phyloP scores from a whole-genome alignment of 2,329 filamentous ascomycete species.

The Venturia oleaginea region DNA sequence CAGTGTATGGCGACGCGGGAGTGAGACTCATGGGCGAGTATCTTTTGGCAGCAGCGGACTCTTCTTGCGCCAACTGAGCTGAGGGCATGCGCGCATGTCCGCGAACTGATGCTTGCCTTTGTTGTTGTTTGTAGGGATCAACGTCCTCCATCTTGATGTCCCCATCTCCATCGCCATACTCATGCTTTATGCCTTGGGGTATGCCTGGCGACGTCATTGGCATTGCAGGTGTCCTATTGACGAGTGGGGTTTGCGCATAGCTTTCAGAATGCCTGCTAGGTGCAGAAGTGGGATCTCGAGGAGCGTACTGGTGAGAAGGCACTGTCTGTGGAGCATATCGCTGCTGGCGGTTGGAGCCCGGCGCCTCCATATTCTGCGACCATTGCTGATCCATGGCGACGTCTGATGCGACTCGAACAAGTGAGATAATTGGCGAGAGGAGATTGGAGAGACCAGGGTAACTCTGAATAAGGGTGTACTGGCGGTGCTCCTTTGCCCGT shows the following conservation, averaged over 20 bases:
- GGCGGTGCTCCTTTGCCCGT: background rate
- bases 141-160: constrained; percentile 68
- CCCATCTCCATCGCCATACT: constrained; percentile 33
- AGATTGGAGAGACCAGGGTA: background rate
- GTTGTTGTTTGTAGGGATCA: constrained; percentile 59
- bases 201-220: constrained; percentile 27
- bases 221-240: constrained; percentile 29
- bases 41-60: constrained; percentile 75
- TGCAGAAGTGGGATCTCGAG: constrained; percentile 19
- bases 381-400: constrained; percentile 25
- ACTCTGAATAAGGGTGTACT: background rate
- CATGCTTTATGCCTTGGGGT: constrained; percentile 23
- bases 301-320: constrained; percentile 15
- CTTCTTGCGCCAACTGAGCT: constrained; percentile 64
- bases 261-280: constrained; percentile 22
- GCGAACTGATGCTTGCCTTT: constrained; percentile 72
- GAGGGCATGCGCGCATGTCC: constrained; percentile 69
- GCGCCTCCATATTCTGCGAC: constrained; percentile 27
- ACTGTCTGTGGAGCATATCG: constrained; percentile 14
- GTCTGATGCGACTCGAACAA: background rate
- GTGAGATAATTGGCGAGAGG: background rate
- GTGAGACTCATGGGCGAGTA: constrained; percentile 97
- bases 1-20: constrained; percentile 67
- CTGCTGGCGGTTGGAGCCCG: constrained; percentile 16
- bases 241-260: constrained; percentile 23